Base-by-base conservation (phyloP, 23 red algal species). In the Cyanidiococcus yangmingshanensis region DNA sequence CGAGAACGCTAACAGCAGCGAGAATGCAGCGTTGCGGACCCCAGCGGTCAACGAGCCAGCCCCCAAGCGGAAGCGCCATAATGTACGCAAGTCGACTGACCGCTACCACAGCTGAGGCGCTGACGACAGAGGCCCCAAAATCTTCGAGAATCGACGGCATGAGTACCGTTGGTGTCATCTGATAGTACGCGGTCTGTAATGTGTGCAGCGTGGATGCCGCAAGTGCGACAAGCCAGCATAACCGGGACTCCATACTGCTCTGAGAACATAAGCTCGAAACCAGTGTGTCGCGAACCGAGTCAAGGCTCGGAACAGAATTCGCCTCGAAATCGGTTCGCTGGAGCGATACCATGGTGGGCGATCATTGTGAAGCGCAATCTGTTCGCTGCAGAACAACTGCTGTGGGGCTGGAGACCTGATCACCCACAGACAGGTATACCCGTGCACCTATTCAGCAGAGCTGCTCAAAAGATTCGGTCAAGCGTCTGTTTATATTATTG, bases 91-190 rank as follows among this genome's bases (percentile, higher is more conserved):
- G 39, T 37, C 90, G 90, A 25, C 94, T 88, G 1, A 89, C 76
- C 18, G 94, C 87, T 2, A 98, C 89, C 24, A 88, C 84, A 16
- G 90, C 54, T 41, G 88, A 85, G 0, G 84, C 89, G 39, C 84
- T 76, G 27, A 84, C 80, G 1, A 98, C 79, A 3, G 94, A 78
- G 41, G 87, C 58, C 21, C 75, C 58, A 38, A 98, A 76, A 39
- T 91, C 88, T 37, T 54, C 58, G 1, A 91, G 76, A 2, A 98
- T 80, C 0, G 89, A 74, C 17, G 94, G 94, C 85, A 98, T 86
- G 34, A 98, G 86, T 17, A 88, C 89, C 75, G 94, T 92, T 18
- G 94, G 94, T 2, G 94, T 87, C 83, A 98, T 89, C 59, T 90
- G 90, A 68, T 90, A 98, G 79, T 67, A 67, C 41, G 58, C 67